These are phyloP conservation scores for Haematococcus lacustris DNA, from an alignment of 139 green algal genomes.

Conservation along the genomic window DNA sequence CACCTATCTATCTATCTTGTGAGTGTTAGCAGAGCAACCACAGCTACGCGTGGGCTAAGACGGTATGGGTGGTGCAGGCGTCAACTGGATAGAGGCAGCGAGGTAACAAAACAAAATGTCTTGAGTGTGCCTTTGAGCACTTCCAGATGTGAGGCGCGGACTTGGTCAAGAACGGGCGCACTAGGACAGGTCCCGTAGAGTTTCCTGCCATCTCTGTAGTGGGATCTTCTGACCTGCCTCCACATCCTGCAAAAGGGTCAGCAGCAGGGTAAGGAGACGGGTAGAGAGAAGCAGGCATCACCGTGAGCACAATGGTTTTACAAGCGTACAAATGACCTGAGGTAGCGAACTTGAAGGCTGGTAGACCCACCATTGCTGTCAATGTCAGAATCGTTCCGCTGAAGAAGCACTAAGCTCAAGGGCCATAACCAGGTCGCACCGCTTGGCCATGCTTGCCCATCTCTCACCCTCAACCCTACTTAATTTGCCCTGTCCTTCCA, in stretches of 20 bases:
- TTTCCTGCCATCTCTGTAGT: constrained; percentile 42
- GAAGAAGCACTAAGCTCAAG: neutral
- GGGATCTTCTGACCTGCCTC: constrained; percentile 29
- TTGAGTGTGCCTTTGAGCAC: no score
- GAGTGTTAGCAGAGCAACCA: no score
- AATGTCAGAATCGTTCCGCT: neutral
- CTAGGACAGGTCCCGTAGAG: constrained; percentile 48
- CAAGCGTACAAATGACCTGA: neutral
- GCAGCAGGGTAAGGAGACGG: neutral
- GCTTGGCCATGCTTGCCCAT: neutral
- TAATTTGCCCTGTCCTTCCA: neutral
- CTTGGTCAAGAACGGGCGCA: neutral
- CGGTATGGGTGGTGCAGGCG: no score
- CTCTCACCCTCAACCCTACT: neutral
- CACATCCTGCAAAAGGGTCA: constrained; percentile 11
- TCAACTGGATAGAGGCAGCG: no score
- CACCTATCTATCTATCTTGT: no score
- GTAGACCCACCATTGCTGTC: neutral
- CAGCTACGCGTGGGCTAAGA: no score
- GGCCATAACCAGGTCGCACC: neutral
- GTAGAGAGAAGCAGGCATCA: neutral
- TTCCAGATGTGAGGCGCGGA: no score
- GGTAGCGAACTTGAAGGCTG: neutral
- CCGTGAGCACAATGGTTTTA: neutral
- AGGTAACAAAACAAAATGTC: no score